Percentiles rank a stretch among this genome's conserved stretches.
phyloP scores from a whole-genome alignment of 441 rosid genomes.

The Melianthus villosus region DNA sequence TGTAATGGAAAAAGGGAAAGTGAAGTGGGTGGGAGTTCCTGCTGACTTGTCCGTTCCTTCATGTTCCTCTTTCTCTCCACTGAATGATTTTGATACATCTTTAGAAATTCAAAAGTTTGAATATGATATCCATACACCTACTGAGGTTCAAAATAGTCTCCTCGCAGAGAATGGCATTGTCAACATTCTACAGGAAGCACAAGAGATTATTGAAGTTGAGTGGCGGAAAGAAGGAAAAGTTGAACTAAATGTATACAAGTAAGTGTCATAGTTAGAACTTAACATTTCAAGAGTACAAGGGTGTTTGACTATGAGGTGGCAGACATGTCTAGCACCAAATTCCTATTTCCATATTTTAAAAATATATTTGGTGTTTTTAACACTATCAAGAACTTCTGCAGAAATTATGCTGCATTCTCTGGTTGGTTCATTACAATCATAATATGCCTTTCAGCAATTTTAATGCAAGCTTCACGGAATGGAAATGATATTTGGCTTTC shows the following conservation, averaged over 20 bases:
- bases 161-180: conserved; percentile 16
- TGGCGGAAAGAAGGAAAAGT: conserved; percentile 75
- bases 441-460: conserved; percentile 59
- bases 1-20: conserved; percentile 66
- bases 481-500: conserved; percentile 94
- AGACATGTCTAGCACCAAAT: not conserved
- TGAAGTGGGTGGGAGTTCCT: conserved; percentile 69
- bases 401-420: conserved; percentile 67
- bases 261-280: conserved; percentile 12
- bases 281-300: not conserved
- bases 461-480: conserved; percentile 94
- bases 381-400: conserved; percentile 18
- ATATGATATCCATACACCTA: conserved; percentile 11
- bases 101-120: conserved; percentile 17
- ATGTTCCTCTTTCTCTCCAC: conserved; percentile 26
- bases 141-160: conserved; percentile 15
- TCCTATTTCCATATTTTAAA: not conserved
- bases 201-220: conserved; percentile 50
- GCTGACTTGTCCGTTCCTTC: conserved; percentile 37
- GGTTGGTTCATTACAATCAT: conserved; percentile 59
- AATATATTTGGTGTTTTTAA: conserved; percentile 1
- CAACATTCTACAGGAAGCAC: conserved; percentile 23
- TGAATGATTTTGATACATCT: conserved; percentile 31
- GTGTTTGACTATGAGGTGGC: not conserved
- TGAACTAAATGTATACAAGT: conserved; percentile 70